Evolutionary conservation across 1,139 yeast species (phyloP), one percentile per base, ranked within the genome.

Genomic region (Eremothecium gossypii): DNA sequence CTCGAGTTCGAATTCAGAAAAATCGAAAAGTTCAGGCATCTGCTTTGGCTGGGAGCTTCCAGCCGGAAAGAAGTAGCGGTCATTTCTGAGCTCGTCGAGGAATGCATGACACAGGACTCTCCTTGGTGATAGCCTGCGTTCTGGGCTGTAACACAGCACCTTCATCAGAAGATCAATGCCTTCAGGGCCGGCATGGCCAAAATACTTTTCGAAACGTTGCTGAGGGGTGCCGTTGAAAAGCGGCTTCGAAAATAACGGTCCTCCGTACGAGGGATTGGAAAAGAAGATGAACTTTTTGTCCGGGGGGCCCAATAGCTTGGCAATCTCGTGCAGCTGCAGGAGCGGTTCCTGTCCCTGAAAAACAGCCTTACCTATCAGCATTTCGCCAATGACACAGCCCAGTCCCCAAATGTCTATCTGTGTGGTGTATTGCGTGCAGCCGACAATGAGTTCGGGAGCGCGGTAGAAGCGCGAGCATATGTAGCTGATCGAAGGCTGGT

Each of bases 331-430:
- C 51, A 83, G 68, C 61, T 83, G 94, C 41, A 79, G 64, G 57
- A 79, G 73, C 10, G 89, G 85, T 41, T 80, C 79, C 53, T 76
- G 80, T 41, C 93, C 93, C 65, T 82, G 91, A 65, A 83, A 83
- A 17, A 83, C 79, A 3, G 91, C 86, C 58, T 77, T 80, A 28
- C 91, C 89, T 55, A 82, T 69, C 49, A 81, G 73, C 89, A 83
- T 82, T 61, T 83, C 93, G 13, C 91, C 91, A 50, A 83, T 68
- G 8, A 83, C 91, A 69, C 94, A 83, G 1, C 94, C 94, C 43
- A 82, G 68, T 1, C 91, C 91, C 94, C 94, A 83, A 45, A 82
- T 77, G 60, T 83, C 94, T 45, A 83, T 82, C 55, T 81, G 83
- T 7, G 91, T 81, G 2, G 87, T 74, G 57, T 83, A 83, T 40